phyloP scores from a whole-genome alignment of 179 eudicot species.

The Amaranthus tricolor region DNA sequence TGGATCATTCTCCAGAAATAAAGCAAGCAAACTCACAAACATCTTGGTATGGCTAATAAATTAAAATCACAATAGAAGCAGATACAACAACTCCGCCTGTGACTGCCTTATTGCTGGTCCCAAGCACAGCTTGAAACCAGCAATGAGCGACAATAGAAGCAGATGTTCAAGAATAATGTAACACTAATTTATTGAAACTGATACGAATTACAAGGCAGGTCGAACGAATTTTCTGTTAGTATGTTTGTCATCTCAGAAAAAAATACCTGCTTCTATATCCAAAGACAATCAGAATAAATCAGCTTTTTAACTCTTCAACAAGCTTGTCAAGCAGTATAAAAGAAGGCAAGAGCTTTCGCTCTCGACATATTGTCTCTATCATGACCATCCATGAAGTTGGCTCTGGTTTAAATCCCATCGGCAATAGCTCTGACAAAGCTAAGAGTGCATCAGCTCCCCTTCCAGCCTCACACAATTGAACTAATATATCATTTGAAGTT shows the following conservation, averaged over 20 bases:
- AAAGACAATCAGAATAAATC: background rate
- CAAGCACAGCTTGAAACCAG: too few species aligned
- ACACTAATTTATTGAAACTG: background rate
- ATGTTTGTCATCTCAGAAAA: background rate
- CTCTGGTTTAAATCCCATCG: slow-evolving; percentile 72
- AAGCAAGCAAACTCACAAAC: too few species aligned
- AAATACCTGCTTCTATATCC: background rate
- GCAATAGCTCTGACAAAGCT: slow-evolving; percentile 49
- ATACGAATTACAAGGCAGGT: background rate
- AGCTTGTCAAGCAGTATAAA: slow-evolving; percentile 68
- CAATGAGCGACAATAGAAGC: too few species aligned
- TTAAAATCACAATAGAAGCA: too few species aligned
- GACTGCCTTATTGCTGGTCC: too few species aligned
- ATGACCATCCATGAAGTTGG: slow-evolving; percentile 55
- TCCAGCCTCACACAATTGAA: slow-evolving; percentile 62
- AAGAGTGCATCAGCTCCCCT: slow-evolving; percentile 53
- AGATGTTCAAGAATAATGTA: too few species aligned
- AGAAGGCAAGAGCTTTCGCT: slow-evolving; percentile 67
- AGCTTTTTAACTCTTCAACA: slow-evolving; percentile 18
- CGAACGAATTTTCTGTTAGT: slow-evolving; percentile 2
- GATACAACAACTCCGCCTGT: too few species aligned
- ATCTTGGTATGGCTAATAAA: too few species aligned
- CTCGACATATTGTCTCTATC: slow-evolving; percentile 64
- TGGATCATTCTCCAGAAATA: too few species aligned
- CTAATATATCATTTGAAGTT: slow-evolving; percentile 69